These are phyloP conservation scores for Chrysoporthe austroafricana DNA, from an alignment of 2,329 filamentous ascomycete genomes.

Conservation along the genomic window DNA sequence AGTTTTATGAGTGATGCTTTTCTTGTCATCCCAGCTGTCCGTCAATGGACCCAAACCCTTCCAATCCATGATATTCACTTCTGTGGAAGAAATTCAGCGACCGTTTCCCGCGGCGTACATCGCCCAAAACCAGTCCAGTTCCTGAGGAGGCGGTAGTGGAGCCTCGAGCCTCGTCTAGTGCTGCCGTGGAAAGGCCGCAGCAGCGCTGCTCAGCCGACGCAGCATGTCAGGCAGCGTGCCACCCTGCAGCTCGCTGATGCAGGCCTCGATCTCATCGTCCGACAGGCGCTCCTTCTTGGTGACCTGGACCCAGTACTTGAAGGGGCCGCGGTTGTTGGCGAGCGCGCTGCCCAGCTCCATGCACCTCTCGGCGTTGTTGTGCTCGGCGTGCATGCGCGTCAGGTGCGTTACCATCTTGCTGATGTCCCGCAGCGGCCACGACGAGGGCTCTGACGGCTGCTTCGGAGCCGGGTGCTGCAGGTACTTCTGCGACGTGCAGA, in stretches of 20 bases:
- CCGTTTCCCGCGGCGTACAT: too few species aligned
- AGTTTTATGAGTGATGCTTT: too few species aligned
- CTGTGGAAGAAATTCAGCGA: too few species aligned
- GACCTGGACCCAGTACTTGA: conserved; percentile 52
- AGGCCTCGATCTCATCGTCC: conserved; percentile 41
- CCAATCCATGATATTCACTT: too few species aligned
- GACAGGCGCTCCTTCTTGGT: conserved; percentile 44
- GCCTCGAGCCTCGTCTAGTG: neutral
- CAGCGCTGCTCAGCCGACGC: conserved; percentile 41
- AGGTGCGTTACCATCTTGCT: conserved; percentile 53
- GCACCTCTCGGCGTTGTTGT: conserved; percentile 46
- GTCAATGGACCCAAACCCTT: too few species aligned
- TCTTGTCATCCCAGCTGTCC: too few species aligned
- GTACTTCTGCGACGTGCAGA: conserved; percentile 49
- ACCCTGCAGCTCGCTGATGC: conserved; percentile 41
- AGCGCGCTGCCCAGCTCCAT: conserved; percentile 48
- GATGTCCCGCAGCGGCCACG: conserved; percentile 52
- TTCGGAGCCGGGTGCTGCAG: conserved; percentile 44
- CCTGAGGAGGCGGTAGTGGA: neutral
- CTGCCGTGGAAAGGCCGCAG: conserved; percentile 38
- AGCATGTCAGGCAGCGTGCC: conserved; percentile 44
- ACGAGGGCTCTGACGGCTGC: conserved; percentile 48
- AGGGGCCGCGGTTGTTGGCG: conserved; percentile 48
- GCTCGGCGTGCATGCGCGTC: conserved; percentile 51
- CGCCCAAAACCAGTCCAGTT: too few species aligned